A percentile compares a stretch with the other conserved stretches of the same genome.
Conservation (phyloP, 768 basidiomycete genomes). For the Neoboletus magnificus region DNA sequence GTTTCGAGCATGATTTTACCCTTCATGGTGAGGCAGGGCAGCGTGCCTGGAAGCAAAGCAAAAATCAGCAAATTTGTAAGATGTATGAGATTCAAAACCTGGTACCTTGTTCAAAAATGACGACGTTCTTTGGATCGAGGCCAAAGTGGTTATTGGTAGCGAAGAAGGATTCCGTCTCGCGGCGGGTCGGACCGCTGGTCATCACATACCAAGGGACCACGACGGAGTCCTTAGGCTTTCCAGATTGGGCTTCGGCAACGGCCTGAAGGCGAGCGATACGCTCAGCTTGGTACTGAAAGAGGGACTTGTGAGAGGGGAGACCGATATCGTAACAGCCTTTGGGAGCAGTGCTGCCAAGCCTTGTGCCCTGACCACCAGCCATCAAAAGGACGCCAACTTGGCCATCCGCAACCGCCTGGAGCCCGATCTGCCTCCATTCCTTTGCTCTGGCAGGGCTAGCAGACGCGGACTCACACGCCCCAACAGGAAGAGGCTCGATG, state of each 20-base stretch:
- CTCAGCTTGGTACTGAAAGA: constrained; percentile 98
- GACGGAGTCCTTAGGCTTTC: constrained; percentile 57
- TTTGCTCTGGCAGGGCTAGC: constrained; percentile 51
- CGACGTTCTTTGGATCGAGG: constrained; percentile 70
- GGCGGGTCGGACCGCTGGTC: constrained; percentile 95
- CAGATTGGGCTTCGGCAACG: constrained; percentile 58
- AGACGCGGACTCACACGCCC: constrained; percentile 62
- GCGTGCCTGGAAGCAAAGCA: constrained; percentile 67
- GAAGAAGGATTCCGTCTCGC: constrained; percentile 85
- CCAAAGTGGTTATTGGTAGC: constrained; percentile 76
- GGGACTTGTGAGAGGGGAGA: constrained; percentile 85
- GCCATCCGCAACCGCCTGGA: constrained; percentile 76
- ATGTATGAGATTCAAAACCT: constrained; percentile 5
- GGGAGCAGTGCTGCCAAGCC: constrained; percentile 86
- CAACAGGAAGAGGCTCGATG: constrained; percentile 81
- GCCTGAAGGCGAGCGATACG: constrained; percentile 82
- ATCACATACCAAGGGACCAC: constrained; percentile 97
- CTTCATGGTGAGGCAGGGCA: constrained; percentile 92
- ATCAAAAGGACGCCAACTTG: constrained; percentile 94
- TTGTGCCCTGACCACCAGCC: constrained; percentile 97
- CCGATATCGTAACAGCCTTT: constrained; percentile 99
- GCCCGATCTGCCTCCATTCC: constrained; percentile 76
- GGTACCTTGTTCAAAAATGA: constrained; percentile 96
- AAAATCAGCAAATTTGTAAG: not conserved
- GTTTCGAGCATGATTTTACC: constrained; percentile 90